Base-by-base conservation (phyloP, 1,139 yeast genomes). In the Zygoascus hellenicus region DNA sequence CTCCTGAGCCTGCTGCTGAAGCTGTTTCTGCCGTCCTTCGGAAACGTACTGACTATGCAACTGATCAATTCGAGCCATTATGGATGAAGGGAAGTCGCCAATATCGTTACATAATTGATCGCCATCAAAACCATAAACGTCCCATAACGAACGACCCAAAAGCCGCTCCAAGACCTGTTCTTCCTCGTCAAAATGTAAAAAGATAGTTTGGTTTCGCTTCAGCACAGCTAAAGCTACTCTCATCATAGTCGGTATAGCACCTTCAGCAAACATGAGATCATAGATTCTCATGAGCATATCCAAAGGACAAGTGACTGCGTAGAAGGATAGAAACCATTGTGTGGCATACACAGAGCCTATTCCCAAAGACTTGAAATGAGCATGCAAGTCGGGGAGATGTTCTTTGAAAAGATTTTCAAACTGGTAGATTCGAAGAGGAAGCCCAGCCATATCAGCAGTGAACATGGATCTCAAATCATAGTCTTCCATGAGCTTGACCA, bases 301-400 rank as follows among this genome's bases (percentile, higher is more conserved):
- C 63, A 66, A 72, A 43, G 72, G 87, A 19, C 82, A 74, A 43
- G 83, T 82, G 35, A 79, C 79, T 1, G 84, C 80, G 57, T 75
- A 74, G 55, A 81, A 76, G 1, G 85, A 77, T 49, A 81, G 61
- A 73, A 84, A 81, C 88, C 88, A 81, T 59, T 81, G 87, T 45
- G 67, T 61, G 2, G 67, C 70, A 46, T 65, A 68, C 48, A 67
- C 63, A 35, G 61, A 53, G 44, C 59, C 58, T 30, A 67, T 61
- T 2, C 60, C 66, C 31, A 70, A 58, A 2, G 53, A 42, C 14
- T 67, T 57, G 36, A 81, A 70, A 60, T 81, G 85, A 7, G 56
- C 50, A 50, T 65, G 66, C 46, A 81, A 65, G 28, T 71, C 74
- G 1, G 70, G 68, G 49, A 78, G 74, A 34, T 70, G 63, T 10